A percentile compares a stretch with the other conserved stretches of the same genome.
Evolutionary conservation across 1,284 basidiomycete species (phyloP).

Genomic region (Melampsora medusae): DNA sequence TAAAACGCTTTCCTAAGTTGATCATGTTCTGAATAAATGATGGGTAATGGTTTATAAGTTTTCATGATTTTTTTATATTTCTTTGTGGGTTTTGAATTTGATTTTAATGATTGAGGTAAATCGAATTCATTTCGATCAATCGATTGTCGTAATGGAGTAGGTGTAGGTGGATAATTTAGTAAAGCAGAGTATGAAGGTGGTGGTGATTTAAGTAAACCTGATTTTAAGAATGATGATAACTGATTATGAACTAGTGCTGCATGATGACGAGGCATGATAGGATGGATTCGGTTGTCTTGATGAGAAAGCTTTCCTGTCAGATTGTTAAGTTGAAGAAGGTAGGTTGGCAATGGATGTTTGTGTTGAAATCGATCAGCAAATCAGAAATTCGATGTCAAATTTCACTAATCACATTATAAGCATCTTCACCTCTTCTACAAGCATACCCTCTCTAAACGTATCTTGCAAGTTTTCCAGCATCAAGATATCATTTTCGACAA

Average conservation of each 20-base stretch:
- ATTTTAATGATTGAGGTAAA: not conserved
- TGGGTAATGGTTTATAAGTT: conserved; percentile 12
- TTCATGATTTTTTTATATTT: not conserved
- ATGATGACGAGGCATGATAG: conserved; percentile 44
- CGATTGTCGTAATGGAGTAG: conserved; percentile 19
- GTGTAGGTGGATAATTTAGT: conserved; percentile 32
- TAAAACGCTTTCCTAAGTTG: conserved; percentile 32
- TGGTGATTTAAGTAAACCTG: conserved; percentile 28
- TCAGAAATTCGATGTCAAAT: too few species aligned
- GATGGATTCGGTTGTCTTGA: not conserved
- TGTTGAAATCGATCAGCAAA: too few species aligned
- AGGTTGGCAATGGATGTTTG: too few species aligned
- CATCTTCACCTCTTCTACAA: too few species aligned
- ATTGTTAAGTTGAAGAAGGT: too few species aligned
- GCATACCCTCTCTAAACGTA: too few species aligned
- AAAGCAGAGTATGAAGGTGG: conserved; percentile 25
- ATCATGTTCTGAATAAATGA: conserved; percentile 14
- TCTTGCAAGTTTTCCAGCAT: too few species aligned
- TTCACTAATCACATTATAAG: too few species aligned
- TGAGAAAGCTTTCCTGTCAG: too few species aligned
- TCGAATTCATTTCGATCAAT: not conserved
- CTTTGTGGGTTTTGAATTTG: not conserved
- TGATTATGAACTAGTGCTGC: conserved; percentile 35
- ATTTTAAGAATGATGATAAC: conserved; percentile 23
- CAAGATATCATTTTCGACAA: too few species aligned